Percentiles rank a stretch among this genome's conserved stretches.
These are phyloP conservation scores for Rhododendron henanense DNA, from an alignment of 148 eudicot species.

Conservation along the genomic window DNA sequence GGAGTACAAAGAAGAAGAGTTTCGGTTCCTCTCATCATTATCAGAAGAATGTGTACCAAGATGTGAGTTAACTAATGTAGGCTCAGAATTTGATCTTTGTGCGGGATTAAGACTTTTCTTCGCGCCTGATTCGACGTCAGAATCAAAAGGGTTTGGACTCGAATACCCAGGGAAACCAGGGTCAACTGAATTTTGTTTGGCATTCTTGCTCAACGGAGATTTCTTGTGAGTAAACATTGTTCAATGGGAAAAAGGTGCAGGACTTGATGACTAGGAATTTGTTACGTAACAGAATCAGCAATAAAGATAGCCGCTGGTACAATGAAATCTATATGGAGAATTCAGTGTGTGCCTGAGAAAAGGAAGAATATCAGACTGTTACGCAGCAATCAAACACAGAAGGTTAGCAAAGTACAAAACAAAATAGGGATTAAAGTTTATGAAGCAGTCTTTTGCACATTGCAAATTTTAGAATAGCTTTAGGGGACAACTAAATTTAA, in stretches of 20 bases:
- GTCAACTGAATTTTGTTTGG: conserved; percentile 46
- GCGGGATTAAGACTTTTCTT: conserved; percentile 38
- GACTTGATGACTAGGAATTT: neutral
- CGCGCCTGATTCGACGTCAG: conserved; percentile 50
- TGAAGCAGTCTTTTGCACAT: neutral
- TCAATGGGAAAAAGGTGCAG: conserved; percentile 2
- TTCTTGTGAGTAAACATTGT: conserved; percentile 58
- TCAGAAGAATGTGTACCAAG: conserved; percentile 54
- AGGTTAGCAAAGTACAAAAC: neutral
- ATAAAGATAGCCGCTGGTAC: neutral
- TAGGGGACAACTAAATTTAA: neutral
- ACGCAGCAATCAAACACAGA: neutral
- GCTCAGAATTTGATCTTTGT: conserved; percentile 43
- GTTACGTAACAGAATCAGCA: neutral
- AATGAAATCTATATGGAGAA: neutral
- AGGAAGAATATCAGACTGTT: neutral
- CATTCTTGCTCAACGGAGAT: conserved; percentile 54
- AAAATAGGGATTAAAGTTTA: no score
- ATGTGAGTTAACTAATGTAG: conserved; percentile 27
- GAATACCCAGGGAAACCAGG: conserved; percentile 19
- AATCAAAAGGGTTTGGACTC: conserved; percentile 70
- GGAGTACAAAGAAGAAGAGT: conserved; percentile 34
- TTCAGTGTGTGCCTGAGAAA: neutral
- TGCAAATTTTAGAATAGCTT: neutral
- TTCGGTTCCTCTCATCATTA: conserved; percentile 33